Evolutionary conservation across 2,329 filamentous ascomycete genomes (phyloP).

Genomic region (Nigrospora osmanthi): DNA sequence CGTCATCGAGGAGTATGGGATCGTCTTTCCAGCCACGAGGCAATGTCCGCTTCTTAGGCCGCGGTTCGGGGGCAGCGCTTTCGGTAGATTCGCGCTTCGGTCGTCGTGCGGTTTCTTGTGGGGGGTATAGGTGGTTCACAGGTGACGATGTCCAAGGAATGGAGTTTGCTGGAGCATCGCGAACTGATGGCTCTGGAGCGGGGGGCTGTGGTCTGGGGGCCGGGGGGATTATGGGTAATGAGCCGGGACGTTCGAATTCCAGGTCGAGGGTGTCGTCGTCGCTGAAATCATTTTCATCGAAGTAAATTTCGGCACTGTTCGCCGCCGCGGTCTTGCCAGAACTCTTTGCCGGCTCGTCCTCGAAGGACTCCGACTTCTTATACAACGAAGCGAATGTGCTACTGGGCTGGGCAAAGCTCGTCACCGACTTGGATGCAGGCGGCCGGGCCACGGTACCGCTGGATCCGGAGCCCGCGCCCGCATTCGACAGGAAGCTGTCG

Average conservation of each 20-base stretch:
- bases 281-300: constrained; percentile 78
- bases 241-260: constrained; percentile 54
- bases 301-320: constrained; percentile 38
- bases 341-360: constrained; percentile 27
- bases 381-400: constrained; percentile 33
- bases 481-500: constrained; percentile 23
- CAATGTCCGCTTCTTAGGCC: constrained; percentile 55
- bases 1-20: constrained; percentile 24
- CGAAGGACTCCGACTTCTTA: constrained; percentile 40
- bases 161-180: constrained; percentile 16
- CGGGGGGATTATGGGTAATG: constrained; percentile 29
- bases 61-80: constrained; percentile 18
- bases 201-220: constrained; percentile 15
- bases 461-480: constrained; percentile 27
- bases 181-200: constrained; percentile 13
- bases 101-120: constrained; percentile 16
- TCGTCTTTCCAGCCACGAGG: constrained; percentile 40
- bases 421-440: constrained; percentile 5
- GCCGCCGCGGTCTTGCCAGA: constrained; percentile 17
- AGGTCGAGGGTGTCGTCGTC: constrained; percentile 72
- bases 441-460: constrained; percentile 20
- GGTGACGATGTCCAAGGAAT: constrained; percentile 70
- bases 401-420: constrained; percentile 8
- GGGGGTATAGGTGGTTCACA: constrained; percentile 35
- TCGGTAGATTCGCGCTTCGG: constrained; percentile 35